A percentile compares a stretch with the other conserved stretches of the same genome.
Conservation (phyloP, 2,329 filamentous ascomycete species). For the Penicillium sp. region DNA sequence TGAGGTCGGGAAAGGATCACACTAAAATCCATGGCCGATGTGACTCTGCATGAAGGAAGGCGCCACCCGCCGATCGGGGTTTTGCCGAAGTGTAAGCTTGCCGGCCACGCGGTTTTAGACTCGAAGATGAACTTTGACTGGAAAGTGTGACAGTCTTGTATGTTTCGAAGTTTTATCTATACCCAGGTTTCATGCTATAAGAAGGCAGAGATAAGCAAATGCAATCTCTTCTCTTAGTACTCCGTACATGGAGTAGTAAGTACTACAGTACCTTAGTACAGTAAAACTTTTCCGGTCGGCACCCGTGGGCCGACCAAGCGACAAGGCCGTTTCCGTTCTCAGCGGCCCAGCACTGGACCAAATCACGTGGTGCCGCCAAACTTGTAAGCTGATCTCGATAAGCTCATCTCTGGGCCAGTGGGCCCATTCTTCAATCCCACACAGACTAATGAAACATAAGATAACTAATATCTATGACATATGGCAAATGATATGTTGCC, state of each 20-base stretch:
- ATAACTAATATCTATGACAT: background rate
- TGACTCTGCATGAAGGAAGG: background rate
- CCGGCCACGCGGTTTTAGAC: background rate
- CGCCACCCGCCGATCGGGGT: slow-evolving; percentile 4
- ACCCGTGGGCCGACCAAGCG: background rate
- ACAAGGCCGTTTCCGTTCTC: background rate
- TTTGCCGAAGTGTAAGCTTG: background rate
- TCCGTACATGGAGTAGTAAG: no score
- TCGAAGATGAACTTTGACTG: background rate
- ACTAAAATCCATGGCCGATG: background rate
- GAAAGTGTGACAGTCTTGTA: background rate
- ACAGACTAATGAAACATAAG: background rate
- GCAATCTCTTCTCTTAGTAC: background rate
- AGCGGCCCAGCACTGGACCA: background rate
- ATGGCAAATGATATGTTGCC: background rate
- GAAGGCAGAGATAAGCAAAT: background rate
- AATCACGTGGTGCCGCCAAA: background rate
- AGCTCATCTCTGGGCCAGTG: background rate
- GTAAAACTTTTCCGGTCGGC: background rate
- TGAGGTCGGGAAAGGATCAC: background rate
- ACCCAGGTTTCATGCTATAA: no score
- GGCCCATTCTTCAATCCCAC: background rate
- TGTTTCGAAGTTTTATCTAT: background rate
- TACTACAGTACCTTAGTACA: no score
- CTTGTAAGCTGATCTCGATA: background rate